Evolutionary conservation across 441 rosid genomes (phyloP).

Genomic region (Sinapis alba): DNA sequence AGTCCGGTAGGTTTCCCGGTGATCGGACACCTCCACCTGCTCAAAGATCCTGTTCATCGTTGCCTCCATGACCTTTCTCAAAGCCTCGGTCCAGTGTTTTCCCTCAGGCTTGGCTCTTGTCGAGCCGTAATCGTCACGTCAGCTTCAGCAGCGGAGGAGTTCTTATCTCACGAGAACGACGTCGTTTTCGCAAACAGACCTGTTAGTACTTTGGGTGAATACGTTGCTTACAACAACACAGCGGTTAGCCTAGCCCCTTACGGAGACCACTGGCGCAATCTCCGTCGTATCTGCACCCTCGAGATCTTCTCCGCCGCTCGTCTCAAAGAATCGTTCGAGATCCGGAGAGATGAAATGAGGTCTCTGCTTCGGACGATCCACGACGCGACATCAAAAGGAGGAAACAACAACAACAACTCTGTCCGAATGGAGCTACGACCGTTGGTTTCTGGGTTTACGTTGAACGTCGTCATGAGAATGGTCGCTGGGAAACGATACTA

Average conservation of each 20-base stretch:
- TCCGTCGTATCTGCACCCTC: constrained; percentile 49
- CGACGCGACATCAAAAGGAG: neutral
- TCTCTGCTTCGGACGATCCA: constrained; percentile 30
- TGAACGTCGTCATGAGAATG: constrained; percentile 48
- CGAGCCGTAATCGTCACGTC: constrained; percentile 51
- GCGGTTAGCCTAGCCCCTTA: constrained; percentile 36
- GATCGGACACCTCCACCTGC: constrained; percentile 59
- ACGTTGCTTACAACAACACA: constrained; percentile 40
- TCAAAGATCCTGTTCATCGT: constrained; percentile 52
- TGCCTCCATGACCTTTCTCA: constrained; percentile 32
- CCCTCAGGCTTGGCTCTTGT: constrained; percentile 49
- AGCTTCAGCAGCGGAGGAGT: constrained; percentile 43
- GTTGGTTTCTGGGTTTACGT: constrained; percentile 38
- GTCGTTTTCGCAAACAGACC: constrained; percentile 25
- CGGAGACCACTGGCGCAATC: constrained; percentile 58
- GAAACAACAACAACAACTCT: neutral
- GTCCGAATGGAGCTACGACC: constrained; percentile 38
- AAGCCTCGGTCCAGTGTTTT: constrained; percentile 47
- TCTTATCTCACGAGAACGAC: constrained; percentile 39
- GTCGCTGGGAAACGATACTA: constrained; percentile 44
- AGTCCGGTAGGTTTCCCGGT: constrained; percentile 52
- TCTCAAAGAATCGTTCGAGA: constrained; percentile 24
- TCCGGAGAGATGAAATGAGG: constrained; percentile 44
- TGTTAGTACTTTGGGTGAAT: neutral
- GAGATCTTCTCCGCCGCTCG: constrained; percentile 46